These are phyloP conservation scores for Aspergillus homomorphus DNA, from an alignment of 495 filamentous ascomycete species.

Conservation along the genomic window DNA sequence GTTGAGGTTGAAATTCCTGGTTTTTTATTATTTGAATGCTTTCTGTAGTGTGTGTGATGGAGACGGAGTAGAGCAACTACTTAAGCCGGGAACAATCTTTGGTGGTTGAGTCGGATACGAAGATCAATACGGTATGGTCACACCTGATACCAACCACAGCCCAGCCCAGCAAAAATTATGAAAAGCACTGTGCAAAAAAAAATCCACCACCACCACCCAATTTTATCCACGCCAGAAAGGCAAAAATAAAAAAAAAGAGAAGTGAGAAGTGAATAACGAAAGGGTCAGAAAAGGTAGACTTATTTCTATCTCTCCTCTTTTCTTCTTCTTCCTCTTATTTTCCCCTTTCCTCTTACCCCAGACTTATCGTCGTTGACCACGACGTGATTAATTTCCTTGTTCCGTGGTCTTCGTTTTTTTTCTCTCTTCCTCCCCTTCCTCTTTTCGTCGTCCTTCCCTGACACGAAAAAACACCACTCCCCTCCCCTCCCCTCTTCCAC, in stretches of 20 bases:
- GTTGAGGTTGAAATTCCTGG: background rate
- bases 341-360: constrained; percentile 17
- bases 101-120: background rate
- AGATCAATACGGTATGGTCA: background rate
- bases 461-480: constrained; percentile 2
- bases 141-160: background rate
- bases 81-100: too few species aligned
- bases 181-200: background rate
- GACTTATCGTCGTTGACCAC: constrained; percentile 26
- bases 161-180: background rate
- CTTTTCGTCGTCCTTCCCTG: constrained; percentile 3
- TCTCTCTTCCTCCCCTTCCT: constrained; percentile 8
- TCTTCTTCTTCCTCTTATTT: constrained; percentile 9
- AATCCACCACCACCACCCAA: background rate
- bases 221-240: constrained; percentile 8
- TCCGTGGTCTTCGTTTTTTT: constrained; percentile 22
- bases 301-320: constrained; percentile 14
- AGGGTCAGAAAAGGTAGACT: constrained; percentile 20
- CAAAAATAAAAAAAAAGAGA: constrained; percentile 19
- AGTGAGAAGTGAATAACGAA: background rate
- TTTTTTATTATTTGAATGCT: background rate
- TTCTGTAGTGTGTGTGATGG: background rate
- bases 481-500: constrained; percentile 10
- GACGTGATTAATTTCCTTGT: constrained; percentile 17
- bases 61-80: background rate